Conservation (phyloP, 2,329 filamentous ascomycete genomes). For the Beauveria asiatica region DNA sequence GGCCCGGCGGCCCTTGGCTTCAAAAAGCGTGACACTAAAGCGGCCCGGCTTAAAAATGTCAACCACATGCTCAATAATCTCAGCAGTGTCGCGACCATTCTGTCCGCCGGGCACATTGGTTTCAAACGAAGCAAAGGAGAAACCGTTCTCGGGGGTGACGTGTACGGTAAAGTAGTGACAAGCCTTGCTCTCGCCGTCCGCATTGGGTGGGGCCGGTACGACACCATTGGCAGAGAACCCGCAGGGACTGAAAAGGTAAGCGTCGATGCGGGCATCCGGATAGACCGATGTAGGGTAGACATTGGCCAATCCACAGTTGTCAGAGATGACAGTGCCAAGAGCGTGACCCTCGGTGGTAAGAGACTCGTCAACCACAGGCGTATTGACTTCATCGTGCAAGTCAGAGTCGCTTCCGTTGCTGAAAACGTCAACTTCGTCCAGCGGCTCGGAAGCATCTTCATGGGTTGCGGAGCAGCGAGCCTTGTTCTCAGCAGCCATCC, state of each 20-base stretch:
- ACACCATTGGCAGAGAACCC: slow-evolving; percentile 97
- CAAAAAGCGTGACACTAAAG: slow-evolving; percentile 94
- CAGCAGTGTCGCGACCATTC: slow-evolving; percentile 77
- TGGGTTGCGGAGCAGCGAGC: slow-evolving; percentile 50
- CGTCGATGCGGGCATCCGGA: slow-evolving; percentile 87
- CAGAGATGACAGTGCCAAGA: slow-evolving; percentile 84
- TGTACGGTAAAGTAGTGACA: slow-evolving; percentile 97
- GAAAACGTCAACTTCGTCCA: slow-evolving; percentile 72
- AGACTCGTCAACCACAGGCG: slow-evolving; percentile 56
- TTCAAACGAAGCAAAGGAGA: slow-evolving; percentile 96
- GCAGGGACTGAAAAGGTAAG: slow-evolving; percentile 93
- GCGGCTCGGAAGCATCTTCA: slow-evolving; percentile 38
- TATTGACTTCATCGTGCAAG: slow-evolving; percentile 44
- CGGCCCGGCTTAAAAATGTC: slow-evolving; percentile 95
- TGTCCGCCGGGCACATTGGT: slow-evolving; percentile 91
- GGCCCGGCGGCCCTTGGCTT: slow-evolving; percentile 60
- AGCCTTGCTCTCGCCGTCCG: slow-evolving; percentile 35
- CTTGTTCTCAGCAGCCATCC: slow-evolving; percentile 60
- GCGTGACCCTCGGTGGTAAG: slow-evolving; percentile 89
- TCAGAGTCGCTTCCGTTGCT: slow-evolving; percentile 52
- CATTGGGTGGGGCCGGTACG: slow-evolving; percentile 64
- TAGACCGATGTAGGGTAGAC: slow-evolving; percentile 83
- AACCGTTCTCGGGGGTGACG: slow-evolving; percentile 93
- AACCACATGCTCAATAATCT: slow-evolving; percentile 89
- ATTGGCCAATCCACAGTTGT: slow-evolving; percentile 78